phyloP scores from a whole-genome alignment of 2,329 filamentous ascomycete species.

The Rasamsonia emersonii region DNA sequence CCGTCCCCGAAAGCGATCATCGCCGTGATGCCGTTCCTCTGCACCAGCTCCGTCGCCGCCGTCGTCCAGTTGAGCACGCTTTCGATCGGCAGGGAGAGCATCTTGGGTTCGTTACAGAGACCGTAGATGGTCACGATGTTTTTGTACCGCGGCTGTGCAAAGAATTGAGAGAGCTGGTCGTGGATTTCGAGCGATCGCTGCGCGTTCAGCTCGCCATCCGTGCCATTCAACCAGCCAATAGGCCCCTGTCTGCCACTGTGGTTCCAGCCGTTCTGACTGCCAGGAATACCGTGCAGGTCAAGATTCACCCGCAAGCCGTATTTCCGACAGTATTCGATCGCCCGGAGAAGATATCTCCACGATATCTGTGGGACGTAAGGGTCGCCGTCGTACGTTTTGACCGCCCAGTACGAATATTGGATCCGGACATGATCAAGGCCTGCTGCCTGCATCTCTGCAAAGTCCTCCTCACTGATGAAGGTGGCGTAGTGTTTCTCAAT shows the following conservation, averaged over 20 bases:
- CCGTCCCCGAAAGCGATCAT: slow-evolving; percentile 87
- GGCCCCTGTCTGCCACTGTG: slow-evolving; percentile 76
- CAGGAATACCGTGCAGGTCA: slow-evolving; percentile 83
- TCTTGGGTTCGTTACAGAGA: slow-evolving; percentile 86
- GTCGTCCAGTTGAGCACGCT: slow-evolving; percentile 73
- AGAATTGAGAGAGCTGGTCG: slow-evolving; percentile 79
- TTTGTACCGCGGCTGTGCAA: slow-evolving; percentile 83
- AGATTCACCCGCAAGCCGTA: slow-evolving; percentile 88
- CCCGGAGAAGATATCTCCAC: slow-evolving; percentile 88
- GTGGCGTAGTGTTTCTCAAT: slow-evolving; percentile 88
- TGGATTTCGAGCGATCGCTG: slow-evolving; percentile 81
- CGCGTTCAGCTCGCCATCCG: slow-evolving; percentile 67
- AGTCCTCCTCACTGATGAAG: slow-evolving; percentile 78
- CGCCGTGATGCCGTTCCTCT: slow-evolving; percentile 63
- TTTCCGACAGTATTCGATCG: slow-evolving; percentile 87
- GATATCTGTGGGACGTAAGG: slow-evolving; percentile 79
- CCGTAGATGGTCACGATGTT: slow-evolving; percentile 91
- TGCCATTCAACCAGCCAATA: slow-evolving; percentile 88
- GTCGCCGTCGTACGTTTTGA: slow-evolving; percentile 74
- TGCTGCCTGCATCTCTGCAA: slow-evolving; percentile 73
- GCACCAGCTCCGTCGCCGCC: slow-evolving; percentile 62
- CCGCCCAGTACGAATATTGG: slow-evolving; percentile 90
- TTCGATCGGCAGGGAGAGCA: slow-evolving; percentile 59
- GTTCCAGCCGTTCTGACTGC: slow-evolving; percentile 96
- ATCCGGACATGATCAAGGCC: slow-evolving; percentile 97